Conservation (phyloP, 176 grass and related monocot genomes). For the Aegilops tauschii region DNA sequence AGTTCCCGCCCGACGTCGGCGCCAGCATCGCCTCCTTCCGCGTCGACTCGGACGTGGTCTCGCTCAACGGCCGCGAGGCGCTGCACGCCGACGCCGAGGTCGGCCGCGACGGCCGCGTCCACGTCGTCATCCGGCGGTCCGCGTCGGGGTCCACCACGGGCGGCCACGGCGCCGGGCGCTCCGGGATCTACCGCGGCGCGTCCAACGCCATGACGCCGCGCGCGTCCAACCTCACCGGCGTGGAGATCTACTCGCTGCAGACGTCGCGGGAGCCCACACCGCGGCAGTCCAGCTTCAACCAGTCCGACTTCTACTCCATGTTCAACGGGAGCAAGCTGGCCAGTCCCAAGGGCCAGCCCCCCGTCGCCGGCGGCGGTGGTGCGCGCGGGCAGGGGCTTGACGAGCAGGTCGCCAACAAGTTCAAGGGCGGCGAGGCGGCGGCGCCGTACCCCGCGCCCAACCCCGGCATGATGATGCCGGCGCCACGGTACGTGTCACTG, state of each 20-base stretch:
- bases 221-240: conserved; percentile 89
- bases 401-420: conserved; percentile 61
- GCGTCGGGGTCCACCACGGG: conserved; percentile 54
- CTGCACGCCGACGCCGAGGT: conserved; percentile 95
- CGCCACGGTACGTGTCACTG: conserved; percentile 26
- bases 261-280: conserved; percentile 91
- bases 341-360: conserved; percentile 44
- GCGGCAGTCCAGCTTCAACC: conserved; percentile 94
- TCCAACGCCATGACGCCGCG: conserved; percentile 75
- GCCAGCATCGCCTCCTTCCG: conserved; percentile 87
- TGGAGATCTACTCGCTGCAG: conserved; percentile 98
- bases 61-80: conserved; percentile 81
- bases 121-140: conserved; percentile 49
- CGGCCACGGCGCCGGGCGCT: conserved; percentile 27
- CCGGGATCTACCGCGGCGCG: conserved; percentile 25
- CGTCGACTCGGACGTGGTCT: conserved; percentile 91
- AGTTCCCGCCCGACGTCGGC: conserved; percentile 88
- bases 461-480: conserved; percentile 68
- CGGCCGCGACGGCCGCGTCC: conserved; percentile 72
- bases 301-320: conserved; percentile 99
- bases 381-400: conserved; percentile 35
- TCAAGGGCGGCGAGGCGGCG: conserved; percentile 30
- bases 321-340: conserved; percentile 70
- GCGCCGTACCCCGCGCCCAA: conserved; percentile 62
- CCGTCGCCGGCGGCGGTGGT: neutral